Percentiles rank a stretch among this genome's conserved stretches.
These are phyloP conservation scores for Plasmodium chabaudi DNA, from an alignment of 169 alveolate species.

Conservation along the genomic window DNA sequence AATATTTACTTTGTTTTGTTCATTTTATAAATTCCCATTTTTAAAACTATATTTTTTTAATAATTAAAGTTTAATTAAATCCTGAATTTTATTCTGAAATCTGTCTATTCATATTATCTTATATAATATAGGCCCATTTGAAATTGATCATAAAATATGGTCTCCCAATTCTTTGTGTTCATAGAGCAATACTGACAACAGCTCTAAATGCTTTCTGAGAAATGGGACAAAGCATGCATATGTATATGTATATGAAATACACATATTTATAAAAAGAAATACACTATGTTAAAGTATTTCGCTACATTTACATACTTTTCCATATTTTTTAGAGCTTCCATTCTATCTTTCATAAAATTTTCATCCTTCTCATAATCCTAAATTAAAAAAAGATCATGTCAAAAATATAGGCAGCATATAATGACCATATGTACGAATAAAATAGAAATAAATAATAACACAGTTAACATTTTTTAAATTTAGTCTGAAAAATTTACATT, in stretches of 20 bases:
- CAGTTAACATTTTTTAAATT: too few species aligned
- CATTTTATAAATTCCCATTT: too few species aligned
- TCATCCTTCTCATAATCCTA: conserved; percentile 18
- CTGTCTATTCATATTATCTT: too few species aligned
- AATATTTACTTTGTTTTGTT: too few species aligned
- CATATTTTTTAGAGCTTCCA: conserved; percentile 50
- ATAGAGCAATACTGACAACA: conserved; percentile 24
- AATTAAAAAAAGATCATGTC: not conserved
- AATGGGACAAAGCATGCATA: not conserved
- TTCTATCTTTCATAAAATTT: conserved; percentile 29
- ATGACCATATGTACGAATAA: too few species aligned
- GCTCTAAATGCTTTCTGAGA: conserved; percentile 46
- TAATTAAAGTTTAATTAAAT: too few species aligned
- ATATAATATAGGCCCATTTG: too few species aligned
- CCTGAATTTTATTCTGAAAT: too few species aligned
- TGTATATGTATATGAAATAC: not conserved
- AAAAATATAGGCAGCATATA: not conserved
- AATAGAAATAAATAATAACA: too few species aligned
- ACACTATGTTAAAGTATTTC: not conserved
- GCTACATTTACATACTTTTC: conserved; percentile 41
- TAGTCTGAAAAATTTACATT: too few species aligned
- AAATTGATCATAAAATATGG: conserved; percentile 3
- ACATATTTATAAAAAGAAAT: not conserved
- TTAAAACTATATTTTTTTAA: too few species aligned
- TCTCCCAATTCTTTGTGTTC: conserved; percentile 67